phyloP scores from a whole-genome alignment of 495 filamentous ascomycete genomes.

The Podospora comata region DNA sequence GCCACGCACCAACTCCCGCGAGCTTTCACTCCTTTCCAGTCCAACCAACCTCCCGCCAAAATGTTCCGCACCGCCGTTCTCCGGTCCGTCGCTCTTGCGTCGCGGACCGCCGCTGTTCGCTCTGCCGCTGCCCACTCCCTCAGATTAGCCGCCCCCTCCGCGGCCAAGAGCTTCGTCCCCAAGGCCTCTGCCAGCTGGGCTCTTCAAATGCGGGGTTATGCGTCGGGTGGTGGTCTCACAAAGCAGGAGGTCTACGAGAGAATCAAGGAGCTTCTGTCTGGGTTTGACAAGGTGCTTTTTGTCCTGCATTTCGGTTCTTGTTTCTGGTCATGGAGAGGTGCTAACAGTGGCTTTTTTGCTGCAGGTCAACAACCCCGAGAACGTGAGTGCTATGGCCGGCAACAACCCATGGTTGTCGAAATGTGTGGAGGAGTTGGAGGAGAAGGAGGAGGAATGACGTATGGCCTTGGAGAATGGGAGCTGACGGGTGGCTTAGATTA shows the following conservation, averaged over 20 bases:
- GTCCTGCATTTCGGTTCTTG: background rate
- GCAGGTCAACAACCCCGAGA: slow-evolving; percentile 70
- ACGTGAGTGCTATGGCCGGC: slow-evolving; percentile 55
- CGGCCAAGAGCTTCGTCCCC: slow-evolving; percentile 46
- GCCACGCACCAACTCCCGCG: slow-evolving; percentile 1
- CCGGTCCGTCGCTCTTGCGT: slow-evolving; percentile 56
- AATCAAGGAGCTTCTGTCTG: slow-evolving; percentile 86
- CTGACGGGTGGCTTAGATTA: slow-evolving; percentile 61
- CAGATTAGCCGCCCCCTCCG: slow-evolving; percentile 48
- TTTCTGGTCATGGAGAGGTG: background rate
- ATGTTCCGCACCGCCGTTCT: slow-evolving; percentile 88
- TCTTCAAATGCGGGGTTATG: slow-evolving; percentile 71
- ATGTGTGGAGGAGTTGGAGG: background rate
- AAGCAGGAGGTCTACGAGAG: slow-evolving; percentile 86
- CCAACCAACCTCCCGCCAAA: slow-evolving; percentile 25
- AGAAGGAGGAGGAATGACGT: background rate
- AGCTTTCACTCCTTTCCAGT: background rate
- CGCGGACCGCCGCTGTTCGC: slow-evolving; percentile 52
- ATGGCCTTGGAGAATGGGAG: slow-evolving; percentile 5
- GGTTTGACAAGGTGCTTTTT: slow-evolving; percentile 89
- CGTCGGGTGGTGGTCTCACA: slow-evolving; percentile 69
- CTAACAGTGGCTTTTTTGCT: slow-evolving; percentile 4
- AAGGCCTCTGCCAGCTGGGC: slow-evolving; percentile 48
- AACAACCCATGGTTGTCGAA: background rate
- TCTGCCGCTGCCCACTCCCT: slow-evolving; percentile 56